Base-by-base conservation (phyloP, 2,329 filamentous ascomycete genomes). In the Colletotrichum sp. region DNA sequence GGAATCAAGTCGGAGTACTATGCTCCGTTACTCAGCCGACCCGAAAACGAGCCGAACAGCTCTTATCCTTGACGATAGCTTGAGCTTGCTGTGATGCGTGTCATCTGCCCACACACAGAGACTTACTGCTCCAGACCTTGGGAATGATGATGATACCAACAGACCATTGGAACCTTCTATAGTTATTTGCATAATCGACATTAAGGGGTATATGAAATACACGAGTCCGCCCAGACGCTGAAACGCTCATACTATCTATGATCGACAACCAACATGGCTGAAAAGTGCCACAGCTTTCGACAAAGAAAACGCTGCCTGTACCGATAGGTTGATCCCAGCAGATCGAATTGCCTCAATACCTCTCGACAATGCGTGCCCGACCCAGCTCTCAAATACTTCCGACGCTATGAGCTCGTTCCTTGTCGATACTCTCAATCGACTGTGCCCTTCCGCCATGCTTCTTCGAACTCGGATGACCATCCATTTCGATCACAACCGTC, bases 401-500 rank as follows among this genome's bases (percentile, higher is more conserved):
- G n/a, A 74, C 59, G 34, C 74, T 74, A 71, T 76, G 70, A 24
- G 70, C 64, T 26, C 57, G 59, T 39, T 74, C 64, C 28, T 74
- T 74, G 15, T 69, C 64, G 4, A 76, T 60, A 15, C 64, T 74
- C n/a, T 74, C 74, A 6, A 74, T 60, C 3, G 74, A 76, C 8
- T 32, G 64, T 6, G 74, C 36, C 44, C 74, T 49, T 7, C 57
- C 59, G 15, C 30, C 32, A 8, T 16, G 21, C n/a, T 60, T 69
- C 59, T 69, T 65, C 4, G 21, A 49, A 13, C 9, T 24, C 2
- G 63, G 21, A 1, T 63, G 34, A 10, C 36, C 36, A 1, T 76
- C 60, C 62, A 66, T 79, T 78, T 88, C 87, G 1, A 88, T 83
- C 6, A 86, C 83, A 2, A 88, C 85, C 3, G 81, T 86, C 9